Base-by-base conservation (phyloP, 495 filamentous ascomycete genomes). In the Lasiosphaeria ovina region DNA sequence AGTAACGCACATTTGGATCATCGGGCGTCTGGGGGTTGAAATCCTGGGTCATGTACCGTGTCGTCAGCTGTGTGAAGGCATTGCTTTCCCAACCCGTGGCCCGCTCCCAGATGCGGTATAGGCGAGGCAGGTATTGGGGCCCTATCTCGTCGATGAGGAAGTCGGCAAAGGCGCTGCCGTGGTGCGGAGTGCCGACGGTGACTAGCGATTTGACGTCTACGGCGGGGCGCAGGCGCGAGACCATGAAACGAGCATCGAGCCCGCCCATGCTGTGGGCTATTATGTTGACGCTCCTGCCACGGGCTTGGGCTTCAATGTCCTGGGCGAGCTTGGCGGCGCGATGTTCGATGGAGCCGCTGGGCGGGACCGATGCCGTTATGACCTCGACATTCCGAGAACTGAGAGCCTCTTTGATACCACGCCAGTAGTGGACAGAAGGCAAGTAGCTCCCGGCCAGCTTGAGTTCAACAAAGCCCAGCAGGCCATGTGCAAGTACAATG, bases 191-290 rank as follows among this genome's bases (percentile, higher is more conserved):
- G 14, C 91, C 90, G 53, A 97, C 84, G 1, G 94, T 97, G 6
- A 93, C 94, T 51, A 97, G 79, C 4, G 91, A 94, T 58, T 72
- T 72, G 55, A 81, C 79, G 35, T 87, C 83, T 51, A 94, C 88
- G 36, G 87, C 81, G 6, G 90, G 92, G 54, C 82, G 82, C 12
- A 96, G 77, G 48, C 79, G 81, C 55, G 89, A 92, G 63, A 97
- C 89, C 91, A 97, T 96, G 72, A 95, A 95, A 68, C 93, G 83
- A 11, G 91, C 86, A 74, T 97, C 94, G 48, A 97, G 82, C 4
- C 94, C 94, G 35, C 93, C 76, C 80, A 81, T 72, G 54, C 79
- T 87, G 72, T 85, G 92, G 74, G 91, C 92, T 62, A 97, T 85
- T 52, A 97, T 93, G 74, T 96, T 96, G 8, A 96, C 91, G 70